These are phyloP conservation scores for Solanum chacoense DNA, from an alignment of 305 asterid genomes.

Conservation along the genomic window DNA sequence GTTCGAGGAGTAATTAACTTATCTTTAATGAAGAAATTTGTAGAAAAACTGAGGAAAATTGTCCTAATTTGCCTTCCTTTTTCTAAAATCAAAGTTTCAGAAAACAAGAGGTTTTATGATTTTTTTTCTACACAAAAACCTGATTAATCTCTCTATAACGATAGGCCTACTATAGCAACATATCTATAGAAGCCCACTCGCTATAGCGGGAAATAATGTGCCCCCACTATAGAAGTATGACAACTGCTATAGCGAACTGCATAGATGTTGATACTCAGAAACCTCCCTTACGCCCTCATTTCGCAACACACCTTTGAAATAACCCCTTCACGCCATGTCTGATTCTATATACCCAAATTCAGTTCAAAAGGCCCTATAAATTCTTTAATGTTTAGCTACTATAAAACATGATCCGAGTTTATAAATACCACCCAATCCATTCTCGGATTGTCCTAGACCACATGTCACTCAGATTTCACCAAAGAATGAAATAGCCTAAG, in stretches of 20 bases:
- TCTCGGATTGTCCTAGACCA: not conserved
- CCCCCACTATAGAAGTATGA: not conserved
- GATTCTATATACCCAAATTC: not conserved
- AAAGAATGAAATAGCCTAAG: not conserved
- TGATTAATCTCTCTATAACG: not conserved
- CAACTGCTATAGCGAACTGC: not conserved
- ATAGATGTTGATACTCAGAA: not conserved
- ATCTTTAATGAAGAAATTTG: not conserved
- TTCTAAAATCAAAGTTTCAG: too few species aligned
- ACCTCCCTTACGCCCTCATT: not conserved
- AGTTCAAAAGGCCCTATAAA: not conserved
- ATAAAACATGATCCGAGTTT: too few species aligned
- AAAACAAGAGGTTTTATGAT: too few species aligned
- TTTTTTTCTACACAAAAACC: not conserved
- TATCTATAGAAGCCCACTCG: not conserved
- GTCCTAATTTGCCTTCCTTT: not conserved
- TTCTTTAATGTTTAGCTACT: not conserved
- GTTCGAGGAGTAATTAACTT: not conserved
- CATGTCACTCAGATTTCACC: not conserved
- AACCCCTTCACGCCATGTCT: too few species aligned
- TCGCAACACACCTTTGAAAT: not conserved
- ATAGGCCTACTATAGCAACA: too few species aligned
- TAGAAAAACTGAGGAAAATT: not conserved
- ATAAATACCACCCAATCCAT: not conserved
- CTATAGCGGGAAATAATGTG: not conserved